Evolutionary conservation across 495 filamentous ascomycete species (phyloP).

Genomic region (Trichocladium uniseriatum): DNA sequence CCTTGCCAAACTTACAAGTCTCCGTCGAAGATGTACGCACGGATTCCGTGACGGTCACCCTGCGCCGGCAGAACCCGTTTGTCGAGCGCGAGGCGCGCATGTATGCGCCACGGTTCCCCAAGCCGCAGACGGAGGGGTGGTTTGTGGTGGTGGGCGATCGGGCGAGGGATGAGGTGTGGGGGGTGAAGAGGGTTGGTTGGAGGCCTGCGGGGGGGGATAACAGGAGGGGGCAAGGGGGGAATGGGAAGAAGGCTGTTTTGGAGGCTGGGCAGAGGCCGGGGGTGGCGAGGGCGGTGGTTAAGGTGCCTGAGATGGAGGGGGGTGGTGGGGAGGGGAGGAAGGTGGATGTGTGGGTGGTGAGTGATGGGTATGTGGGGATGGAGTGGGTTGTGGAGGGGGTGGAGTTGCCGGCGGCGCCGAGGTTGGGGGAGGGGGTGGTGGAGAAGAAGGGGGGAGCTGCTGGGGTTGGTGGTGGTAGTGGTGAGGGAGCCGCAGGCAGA

Average conservation of each 20-base stretch:
- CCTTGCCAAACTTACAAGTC: slow-evolving; percentile 62
- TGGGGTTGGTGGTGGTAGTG: neutral
- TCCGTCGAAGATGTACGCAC: slow-evolving; percentile 51
- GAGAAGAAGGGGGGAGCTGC: slow-evolving; percentile 14
- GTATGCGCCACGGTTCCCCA: slow-evolving; percentile 82
- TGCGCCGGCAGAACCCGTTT: slow-evolving; percentile 59
- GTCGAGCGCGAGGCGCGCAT: slow-evolving; percentile 56
- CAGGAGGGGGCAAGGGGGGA: neutral
- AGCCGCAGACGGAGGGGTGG: slow-evolving; percentile 90
- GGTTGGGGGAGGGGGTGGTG: slow-evolving; percentile 9
- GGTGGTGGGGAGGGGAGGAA: slow-evolving; percentile 30
- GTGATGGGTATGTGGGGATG: slow-evolving; percentile 82
- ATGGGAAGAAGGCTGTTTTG: slow-evolving; percentile 10
- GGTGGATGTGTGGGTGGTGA: slow-evolving; percentile 64
- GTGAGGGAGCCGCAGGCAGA: neutral
- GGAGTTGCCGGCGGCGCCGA: slow-evolving; percentile 14
- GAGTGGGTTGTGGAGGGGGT: slow-evolving; percentile 43
- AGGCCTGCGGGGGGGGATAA: slow-evolving; percentile 17
- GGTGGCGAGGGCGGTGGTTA: slow-evolving; percentile 48
- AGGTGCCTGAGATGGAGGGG: slow-evolving; percentile 44
- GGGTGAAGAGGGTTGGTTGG: slow-evolving; percentile 80
- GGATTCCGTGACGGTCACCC: slow-evolving; percentile 48
- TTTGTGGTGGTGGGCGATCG: slow-evolving; percentile 68
- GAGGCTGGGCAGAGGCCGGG: slow-evolving; percentile 26
- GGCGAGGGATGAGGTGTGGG: slow-evolving; percentile 63